Evolutionary conservation across 192 early-diverging fungal species (phyloP).

Genomic region (Geranomyces variabilis): DNA sequence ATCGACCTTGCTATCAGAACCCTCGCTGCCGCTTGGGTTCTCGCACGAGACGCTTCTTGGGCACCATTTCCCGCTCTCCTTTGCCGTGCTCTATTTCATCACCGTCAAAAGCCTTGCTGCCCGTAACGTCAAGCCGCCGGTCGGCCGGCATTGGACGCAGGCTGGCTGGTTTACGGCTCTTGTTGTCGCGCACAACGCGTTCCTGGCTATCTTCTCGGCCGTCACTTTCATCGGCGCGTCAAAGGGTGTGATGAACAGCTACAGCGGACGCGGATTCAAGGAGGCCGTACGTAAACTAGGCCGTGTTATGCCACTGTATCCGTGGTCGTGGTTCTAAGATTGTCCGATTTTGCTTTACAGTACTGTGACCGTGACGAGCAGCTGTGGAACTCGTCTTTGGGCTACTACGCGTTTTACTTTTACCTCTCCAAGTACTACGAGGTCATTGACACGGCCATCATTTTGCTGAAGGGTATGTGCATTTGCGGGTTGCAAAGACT

Average conservation of each 20-base stretch:
- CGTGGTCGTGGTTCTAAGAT: no score
- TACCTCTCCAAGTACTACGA: conserved; percentile 91
- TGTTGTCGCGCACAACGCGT: conserved; percentile 77
- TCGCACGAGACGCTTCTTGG: conserved; percentile 11
- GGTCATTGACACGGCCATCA: conserved; percentile 85
- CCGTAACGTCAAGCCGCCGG: background rate
- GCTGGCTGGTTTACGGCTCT: conserved; percentile 66
- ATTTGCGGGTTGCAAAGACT: background rate
- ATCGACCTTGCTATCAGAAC: background rate
- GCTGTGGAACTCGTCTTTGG: conserved; percentile 72
- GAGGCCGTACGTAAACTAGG: no score
- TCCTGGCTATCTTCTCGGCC: conserved; percentile 71
- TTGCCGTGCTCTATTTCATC: conserved; percentile 30
- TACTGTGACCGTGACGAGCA: conserved; percentile 30
- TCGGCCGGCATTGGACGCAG: conserved; percentile 5
- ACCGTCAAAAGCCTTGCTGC: conserved; percentile 24
- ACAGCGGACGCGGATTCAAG: background rate
- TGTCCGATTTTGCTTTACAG: background rate
- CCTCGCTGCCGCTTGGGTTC: conserved; percentile 6
- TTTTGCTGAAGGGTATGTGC: conserved; percentile 70
- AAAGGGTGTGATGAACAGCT: conserved; percentile 8
- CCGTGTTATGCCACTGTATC: no score
- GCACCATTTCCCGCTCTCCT: conserved; percentile 15
- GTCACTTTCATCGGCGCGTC: conserved; percentile 71
- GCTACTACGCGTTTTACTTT: conserved; percentile 83